Evolutionary conservation across 2,329 filamentous ascomycete genomes (phyloP).

Genomic region (Escovopsis sp.): DNA sequence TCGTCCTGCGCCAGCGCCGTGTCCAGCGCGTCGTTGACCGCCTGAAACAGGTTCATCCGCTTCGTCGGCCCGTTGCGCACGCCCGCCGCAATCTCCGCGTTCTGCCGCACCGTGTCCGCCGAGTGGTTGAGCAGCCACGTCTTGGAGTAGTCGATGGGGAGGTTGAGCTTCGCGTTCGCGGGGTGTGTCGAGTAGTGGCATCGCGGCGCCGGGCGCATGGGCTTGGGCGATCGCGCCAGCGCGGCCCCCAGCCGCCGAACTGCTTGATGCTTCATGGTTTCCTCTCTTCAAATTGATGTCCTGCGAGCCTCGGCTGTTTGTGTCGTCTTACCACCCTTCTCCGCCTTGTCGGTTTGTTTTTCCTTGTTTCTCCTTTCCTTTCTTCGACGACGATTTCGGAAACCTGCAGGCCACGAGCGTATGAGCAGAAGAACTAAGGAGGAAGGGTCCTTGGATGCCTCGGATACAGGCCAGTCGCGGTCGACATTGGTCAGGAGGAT

Average conservation of each 20-base stretch:
- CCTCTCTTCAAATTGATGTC: not conserved
- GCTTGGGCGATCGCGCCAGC: constrained; percentile 8
- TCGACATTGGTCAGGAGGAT: constrained; percentile 9
- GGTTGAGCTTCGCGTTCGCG: constrained; percentile 56
- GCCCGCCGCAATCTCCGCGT: constrained; percentile 54
- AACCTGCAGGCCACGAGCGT: not conserved
- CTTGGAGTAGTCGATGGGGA: constrained; percentile 73
- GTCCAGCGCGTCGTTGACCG: constrained; percentile 79
- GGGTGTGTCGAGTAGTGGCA: constrained; percentile 39
- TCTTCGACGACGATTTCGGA: too few species aligned
- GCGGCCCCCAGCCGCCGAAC: constrained; percentile 17
- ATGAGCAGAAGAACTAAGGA: constrained; percentile 5
- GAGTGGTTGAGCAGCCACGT: constrained; percentile 72
- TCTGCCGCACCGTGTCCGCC: constrained; percentile 53
- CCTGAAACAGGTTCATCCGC: constrained; percentile 85
- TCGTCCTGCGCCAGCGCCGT: constrained; percentile 74
- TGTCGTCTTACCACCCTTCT: too few species aligned
- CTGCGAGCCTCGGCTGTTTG: not conserved
- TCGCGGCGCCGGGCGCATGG: constrained; percentile 10
- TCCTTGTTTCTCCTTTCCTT: not conserved
- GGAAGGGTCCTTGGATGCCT: constrained; percentile 1
- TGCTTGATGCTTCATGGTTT: constrained; percentile 19
- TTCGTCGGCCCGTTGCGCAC: constrained; percentile 58
- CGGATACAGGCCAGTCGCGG: constrained; percentile 3
- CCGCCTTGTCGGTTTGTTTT: not conserved